These are phyloP conservation scores for Hysterium pulicare DNA, from an alignment of 2,329 filamentous ascomycete species.

Conservation along the genomic window DNA sequence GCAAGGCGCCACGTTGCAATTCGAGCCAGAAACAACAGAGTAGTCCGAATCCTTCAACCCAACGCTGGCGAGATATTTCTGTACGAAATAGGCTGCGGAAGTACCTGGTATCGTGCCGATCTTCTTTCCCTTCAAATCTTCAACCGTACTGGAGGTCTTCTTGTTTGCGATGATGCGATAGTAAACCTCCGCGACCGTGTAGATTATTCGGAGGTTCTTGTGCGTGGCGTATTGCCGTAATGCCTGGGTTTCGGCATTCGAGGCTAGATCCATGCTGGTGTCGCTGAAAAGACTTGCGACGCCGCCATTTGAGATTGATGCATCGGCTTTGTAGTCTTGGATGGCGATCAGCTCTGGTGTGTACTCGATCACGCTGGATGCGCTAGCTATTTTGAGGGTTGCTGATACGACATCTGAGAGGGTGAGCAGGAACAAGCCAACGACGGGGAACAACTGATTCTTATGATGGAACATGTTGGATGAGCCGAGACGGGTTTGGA, in stretches of 20 bases:
- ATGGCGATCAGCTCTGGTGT: constrained; percentile 25
- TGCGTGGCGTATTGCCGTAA: constrained; percentile 20
- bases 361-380: constrained; percentile 23
- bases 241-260: constrained; percentile 29
- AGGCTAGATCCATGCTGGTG: constrained; percentile 19
- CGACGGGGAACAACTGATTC: not conserved
- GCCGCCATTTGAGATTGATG: constrained; percentile 11
- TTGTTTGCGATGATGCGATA: constrained; percentile 25
- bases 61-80: constrained; percentile 17
- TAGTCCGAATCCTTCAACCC: constrained; percentile 17
- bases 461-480: no score
- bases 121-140: constrained; percentile 23
- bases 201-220: constrained; percentile 25
- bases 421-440: not conserved
- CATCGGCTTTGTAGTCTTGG: constrained; percentile 13
- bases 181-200: constrained; percentile 24
- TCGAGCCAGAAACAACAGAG: constrained; percentile 13
- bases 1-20: constrained; percentile 23
- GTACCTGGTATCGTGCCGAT: constrained; percentile 18
- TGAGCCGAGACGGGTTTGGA: no score
- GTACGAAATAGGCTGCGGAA: constrained; percentile 17
- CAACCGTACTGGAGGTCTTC: constrained; percentile 9
- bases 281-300: constrained; percentile 20
- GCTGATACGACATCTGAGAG: not conserved
- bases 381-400: constrained; percentile 16